phyloP scores from a whole-genome alignment of 1,284 basidiomycete genomes.

The Binderoboletus segoi region DNA sequence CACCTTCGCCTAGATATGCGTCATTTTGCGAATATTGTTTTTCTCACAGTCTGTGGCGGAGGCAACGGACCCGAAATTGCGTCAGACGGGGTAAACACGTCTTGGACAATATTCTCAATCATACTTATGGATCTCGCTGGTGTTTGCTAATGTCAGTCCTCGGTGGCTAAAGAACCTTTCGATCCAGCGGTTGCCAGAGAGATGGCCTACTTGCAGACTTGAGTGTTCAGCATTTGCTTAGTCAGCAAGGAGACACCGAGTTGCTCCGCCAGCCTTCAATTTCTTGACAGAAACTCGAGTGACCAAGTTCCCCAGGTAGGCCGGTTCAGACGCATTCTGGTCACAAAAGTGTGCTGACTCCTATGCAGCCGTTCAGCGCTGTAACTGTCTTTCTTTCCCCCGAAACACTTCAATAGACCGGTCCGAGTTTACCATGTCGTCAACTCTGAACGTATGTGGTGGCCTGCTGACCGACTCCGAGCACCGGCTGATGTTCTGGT shows the following conservation, averaged over 20 bases:
- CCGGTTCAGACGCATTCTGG: not conserved
- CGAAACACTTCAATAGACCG: conserved; percentile 10
- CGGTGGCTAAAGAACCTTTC: too few relatives aligned
- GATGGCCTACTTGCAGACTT: not conserved
- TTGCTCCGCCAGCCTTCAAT: conserved; percentile 29
- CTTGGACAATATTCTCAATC: too few relatives aligned
- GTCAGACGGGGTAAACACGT: too few relatives aligned
- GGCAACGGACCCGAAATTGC: too few relatives aligned
- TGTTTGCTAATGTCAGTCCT: too few relatives aligned
- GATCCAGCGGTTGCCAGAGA: too few relatives aligned
- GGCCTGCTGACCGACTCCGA: not conserved
- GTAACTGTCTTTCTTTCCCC: conserved; percentile 18
- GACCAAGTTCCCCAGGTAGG: conserved; percentile 16
- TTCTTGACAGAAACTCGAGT: conserved; percentile 19
- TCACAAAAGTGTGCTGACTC: conserved; percentile 10
- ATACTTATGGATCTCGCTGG: too few relatives aligned
- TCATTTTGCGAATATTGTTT: too few relatives aligned
- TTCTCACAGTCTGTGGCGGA: too few relatives aligned
- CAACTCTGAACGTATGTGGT: conserved; percentile 61
- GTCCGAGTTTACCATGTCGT: conserved; percentile 49
- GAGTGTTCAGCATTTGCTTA: conserved; percentile 19
- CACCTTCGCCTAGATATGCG: too few relatives aligned
- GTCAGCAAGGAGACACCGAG: conserved; percentile 32
- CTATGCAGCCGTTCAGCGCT: conserved; percentile 14
- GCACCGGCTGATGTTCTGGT: conserved; percentile 18